Conservation (phyloP, 2,329 filamentous ascomycete species). For the Camillea tinctor region DNA sequence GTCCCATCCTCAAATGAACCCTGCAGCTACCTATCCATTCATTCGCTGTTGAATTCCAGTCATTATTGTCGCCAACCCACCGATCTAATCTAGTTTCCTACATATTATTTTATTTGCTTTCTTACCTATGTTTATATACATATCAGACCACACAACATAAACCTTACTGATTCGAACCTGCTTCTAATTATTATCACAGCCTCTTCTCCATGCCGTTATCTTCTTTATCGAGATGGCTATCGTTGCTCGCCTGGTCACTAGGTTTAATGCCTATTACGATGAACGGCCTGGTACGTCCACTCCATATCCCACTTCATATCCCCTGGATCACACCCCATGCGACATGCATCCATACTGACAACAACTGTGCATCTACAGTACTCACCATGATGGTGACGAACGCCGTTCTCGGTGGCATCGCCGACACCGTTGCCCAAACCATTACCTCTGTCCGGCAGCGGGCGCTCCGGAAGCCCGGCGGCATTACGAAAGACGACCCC, state of each 20-base stretch:
- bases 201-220: conserved; percentile 79
- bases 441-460: conserved; percentile 79
- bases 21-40: conserved; percentile 2
- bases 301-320: conserved; percentile 6
- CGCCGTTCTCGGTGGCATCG: conserved; percentile 89
- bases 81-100: conserved; percentile 4
- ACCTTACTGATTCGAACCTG: not conserved
- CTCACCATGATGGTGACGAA: conserved; percentile 99
- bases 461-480: conserved; percentile 61
- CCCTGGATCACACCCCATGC: not conserved
- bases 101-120: not conserved
- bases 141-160: no score
- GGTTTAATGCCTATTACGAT: conserved; percentile 94
- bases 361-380: conserved; percentile 50
- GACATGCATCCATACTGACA: not conserved
- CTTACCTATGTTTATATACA: conserved; percentile 5
- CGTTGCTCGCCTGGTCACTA: conserved; percentile 75
- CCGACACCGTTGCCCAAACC: conserved; percentile 92
- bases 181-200: conserved; percentile 53
- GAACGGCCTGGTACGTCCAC: conserved; percentile 70
- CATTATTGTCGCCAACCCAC: not conserved
- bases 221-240: conserved; percentile 88
- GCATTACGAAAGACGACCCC: conserved; percentile 60
- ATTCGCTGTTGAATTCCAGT: not conserved
- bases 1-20: conserved; percentile 35